phyloP scores from a whole-genome alignment of 1,139 yeast genomes.

The Scheffersomyces parashehatae region DNA sequence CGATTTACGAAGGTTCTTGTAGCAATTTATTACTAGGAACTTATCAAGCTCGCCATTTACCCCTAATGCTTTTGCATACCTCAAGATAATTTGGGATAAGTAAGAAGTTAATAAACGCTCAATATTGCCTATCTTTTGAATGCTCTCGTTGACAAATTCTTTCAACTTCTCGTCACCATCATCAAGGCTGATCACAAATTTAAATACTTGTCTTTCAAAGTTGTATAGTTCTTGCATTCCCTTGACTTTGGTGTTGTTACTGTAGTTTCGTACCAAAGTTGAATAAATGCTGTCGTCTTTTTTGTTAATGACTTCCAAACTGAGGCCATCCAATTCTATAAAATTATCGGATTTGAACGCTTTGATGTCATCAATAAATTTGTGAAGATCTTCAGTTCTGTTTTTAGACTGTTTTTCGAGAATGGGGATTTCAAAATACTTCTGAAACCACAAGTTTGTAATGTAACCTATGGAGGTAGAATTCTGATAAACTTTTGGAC shows the following conservation, averaged over 20 bases:
- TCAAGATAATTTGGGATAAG: constrained; percentile 19
- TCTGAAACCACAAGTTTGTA: constrained; percentile 18
- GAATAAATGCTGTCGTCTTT: constrained; percentile 8
- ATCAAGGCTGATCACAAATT: constrained; percentile 13
- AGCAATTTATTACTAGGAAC: constrained; percentile 25
- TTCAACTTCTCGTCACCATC: constrained; percentile 3
- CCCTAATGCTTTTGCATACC: constrained; percentile 7
- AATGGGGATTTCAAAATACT: constrained; percentile 22
- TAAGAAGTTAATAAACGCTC: constrained; percentile 15
- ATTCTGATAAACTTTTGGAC: background rate
- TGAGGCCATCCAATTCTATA: constrained; percentile 4
- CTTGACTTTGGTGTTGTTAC: constrained; percentile 18
- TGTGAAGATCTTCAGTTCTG: background rate
- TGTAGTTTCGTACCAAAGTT: constrained; percentile 22
- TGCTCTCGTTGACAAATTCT: constrained; percentile 6
- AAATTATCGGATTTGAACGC: constrained; percentile 19
- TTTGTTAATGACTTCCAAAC: background rate
- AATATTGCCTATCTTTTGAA: constrained; percentile 15
- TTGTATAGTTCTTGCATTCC: constrained; percentile 29
- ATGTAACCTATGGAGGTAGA: constrained; percentile 16
- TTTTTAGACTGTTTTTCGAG: constrained; percentile 6
- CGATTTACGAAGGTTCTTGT: constrained; percentile 11
- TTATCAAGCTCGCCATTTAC: constrained; percentile 24
- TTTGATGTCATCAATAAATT: constrained; percentile 19
- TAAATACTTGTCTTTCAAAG: constrained; percentile 24